Conservation (phyloP, 768 basidiomycete species). For the Dioszegia hungarica region DNA sequence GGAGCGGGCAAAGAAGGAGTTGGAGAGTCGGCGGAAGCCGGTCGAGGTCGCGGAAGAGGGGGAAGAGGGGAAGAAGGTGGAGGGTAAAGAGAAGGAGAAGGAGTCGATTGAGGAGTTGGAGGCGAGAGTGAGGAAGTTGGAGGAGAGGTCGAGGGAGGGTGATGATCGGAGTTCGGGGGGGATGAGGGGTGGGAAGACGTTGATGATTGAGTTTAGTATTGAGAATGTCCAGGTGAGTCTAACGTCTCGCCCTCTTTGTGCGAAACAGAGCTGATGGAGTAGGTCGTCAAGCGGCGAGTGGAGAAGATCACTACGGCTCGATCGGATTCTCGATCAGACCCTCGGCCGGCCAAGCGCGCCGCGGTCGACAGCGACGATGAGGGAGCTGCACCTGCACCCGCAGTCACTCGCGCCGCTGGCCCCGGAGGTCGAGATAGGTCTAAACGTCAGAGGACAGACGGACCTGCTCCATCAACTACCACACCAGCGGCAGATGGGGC, state of each 20-base stretch:
- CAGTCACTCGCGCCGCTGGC: not conserved
- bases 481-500: conserved; percentile 1
- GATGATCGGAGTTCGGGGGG: conserved; percentile 35
- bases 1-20: conserved; percentile 40
- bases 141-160: conserved; percentile 55
- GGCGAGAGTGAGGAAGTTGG: conserved; percentile 59
- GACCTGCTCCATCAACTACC: too few relatives aligned
- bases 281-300: conserved; percentile 67
- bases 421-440: too few relatives aligned
- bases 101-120: conserved; percentile 52
- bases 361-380: conserved; percentile 38
- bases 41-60: conserved; percentile 54
- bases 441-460: too few relatives aligned
- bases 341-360: conserved; percentile 10
- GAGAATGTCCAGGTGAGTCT: conserved; percentile 72
- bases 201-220: conserved; percentile 94
- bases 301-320: conserved; percentile 49
- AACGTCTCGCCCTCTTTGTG: not conserved
- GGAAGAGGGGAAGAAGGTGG: conserved; percentile 55
- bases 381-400: not conserved
- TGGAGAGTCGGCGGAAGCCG: conserved; percentile 35
- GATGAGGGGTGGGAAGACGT: conserved; percentile 53
- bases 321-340: conserved; percentile 11
- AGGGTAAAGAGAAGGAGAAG: conserved; percentile 38
- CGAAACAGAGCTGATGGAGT: not conserved